Base-by-base conservation (phyloP, 345 rosid species). In the Passiflora organensis region DNA sequence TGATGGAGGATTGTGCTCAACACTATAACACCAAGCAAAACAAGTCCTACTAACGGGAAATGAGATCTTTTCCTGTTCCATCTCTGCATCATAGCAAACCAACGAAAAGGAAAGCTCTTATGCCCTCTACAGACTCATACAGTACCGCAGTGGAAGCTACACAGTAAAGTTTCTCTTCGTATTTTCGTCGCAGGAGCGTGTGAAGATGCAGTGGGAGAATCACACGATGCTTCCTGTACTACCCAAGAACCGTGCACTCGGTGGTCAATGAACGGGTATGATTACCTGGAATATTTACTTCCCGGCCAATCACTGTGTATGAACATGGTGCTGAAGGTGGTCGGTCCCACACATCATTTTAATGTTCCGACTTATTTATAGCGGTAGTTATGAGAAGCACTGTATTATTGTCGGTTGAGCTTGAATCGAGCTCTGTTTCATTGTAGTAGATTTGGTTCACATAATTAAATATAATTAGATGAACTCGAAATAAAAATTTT, bases 61-160 rank as follows among this genome's bases (percentile, higher is more conserved):
- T 80, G 89, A 66, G 78, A 64, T 74, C 70, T 89, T 73, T 70
- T 93, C 48, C 86, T 77, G 74, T 48, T 80, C 83, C 95, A 88
- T 76, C 82, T 82, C 73, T 76, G 86, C 73, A 77, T 81, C 82
- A 72, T 78, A 15, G 10, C 19, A 4, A 41, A 15, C 5, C 21
- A 39, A 10, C 18, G 25, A 37, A 24, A 32, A 15, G 34, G 34
- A 28, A 28, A 2, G 8, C 8, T 2, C 8, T 2, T 28, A 2
- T 28, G 8, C 34, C 8, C 8, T 2, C 8, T 28, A 28, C 5
- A 28, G 34, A 28, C 5, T 28, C n/a, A n/a, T 28, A 28, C 34
- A 28, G 8, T 28, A 28, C 34, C 34, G 34, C n/a, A n/a, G n/a
- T n/a, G n/a, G n/a, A n/a, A n/a, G n/a, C n/a, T n/a, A n/a, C n/a